Conservation (phyloP, 2,329 filamentous ascomycete species). For the Cladosporium sp. region DNA sequence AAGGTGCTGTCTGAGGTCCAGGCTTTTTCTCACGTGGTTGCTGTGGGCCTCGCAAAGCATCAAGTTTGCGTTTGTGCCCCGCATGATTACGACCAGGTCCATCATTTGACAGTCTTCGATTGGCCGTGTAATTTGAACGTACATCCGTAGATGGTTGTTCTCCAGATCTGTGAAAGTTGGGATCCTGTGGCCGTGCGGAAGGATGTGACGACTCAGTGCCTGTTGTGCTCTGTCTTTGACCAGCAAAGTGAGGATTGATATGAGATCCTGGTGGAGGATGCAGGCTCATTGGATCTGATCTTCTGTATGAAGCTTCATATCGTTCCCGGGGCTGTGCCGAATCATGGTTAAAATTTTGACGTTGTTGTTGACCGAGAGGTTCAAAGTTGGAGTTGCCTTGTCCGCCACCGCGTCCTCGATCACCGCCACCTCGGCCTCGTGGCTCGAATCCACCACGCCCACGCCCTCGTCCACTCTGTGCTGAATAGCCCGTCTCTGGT, state of each 20-base stretch:
- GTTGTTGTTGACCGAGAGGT: constrained; percentile 1
- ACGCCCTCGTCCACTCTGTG: constrained; percentile 23
- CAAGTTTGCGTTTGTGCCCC: constrained; percentile 33
- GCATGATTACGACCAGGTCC: constrained; percentile 12
- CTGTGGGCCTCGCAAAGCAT: constrained; percentile 24
- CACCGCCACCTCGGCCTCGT: constrained; percentile 32
- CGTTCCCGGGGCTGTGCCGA: background rate
- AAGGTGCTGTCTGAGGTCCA: constrained; percentile 23
- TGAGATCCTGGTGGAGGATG: constrained; percentile 26
- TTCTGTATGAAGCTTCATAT: background rate
- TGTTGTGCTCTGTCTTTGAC: background rate
- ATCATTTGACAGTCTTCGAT: background rate
- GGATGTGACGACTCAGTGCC: background rate
- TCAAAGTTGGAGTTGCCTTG: constrained; percentile 6
- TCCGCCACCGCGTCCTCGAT: constrained; percentile 22
- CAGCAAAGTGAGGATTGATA: constrained; percentile 27
- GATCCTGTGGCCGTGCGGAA: background rate
- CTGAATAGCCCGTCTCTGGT: constrained; percentile 17
- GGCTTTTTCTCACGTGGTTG: constrained; percentile 15
- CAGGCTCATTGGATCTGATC: background rate
- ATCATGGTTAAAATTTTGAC: background rate
- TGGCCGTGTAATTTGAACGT: background rate
- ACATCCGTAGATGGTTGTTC: background rate
- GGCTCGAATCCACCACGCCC: constrained; percentile 21
- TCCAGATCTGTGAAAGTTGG: background rate